Conservation (phyloP, 2,329 filamentous ascomycete species). For the Trichoderma atroviride region DNA sequence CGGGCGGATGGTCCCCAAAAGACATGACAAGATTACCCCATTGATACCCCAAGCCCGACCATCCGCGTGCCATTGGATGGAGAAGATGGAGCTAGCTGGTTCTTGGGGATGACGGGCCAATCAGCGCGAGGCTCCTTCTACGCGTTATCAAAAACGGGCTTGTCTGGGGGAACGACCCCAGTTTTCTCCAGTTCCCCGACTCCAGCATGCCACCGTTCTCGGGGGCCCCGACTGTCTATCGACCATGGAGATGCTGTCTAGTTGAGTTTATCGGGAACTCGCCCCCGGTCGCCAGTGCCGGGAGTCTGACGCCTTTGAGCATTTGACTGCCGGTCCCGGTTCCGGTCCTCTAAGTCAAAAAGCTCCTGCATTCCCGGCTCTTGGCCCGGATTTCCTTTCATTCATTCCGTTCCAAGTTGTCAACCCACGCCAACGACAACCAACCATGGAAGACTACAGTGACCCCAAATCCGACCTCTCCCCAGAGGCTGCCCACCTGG, state of each 20-base stretch:
- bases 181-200: conserved; percentile 23
- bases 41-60: neutral
- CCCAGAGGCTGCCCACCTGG: conserved; percentile 46
- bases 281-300: conserved; percentile 12
- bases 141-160: conserved; percentile 25
- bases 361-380: neutral
- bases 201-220: conserved; percentile 14
- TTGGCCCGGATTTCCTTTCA: neutral
- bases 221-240: conserved; percentile 21
- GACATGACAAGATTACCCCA: neutral
- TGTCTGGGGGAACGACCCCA: conserved; percentile 20
- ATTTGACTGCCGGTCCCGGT: conserved; percentile 14
- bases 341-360: conserved; percentile 3
- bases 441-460: conserved; percentile 25
- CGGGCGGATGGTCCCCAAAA: neutral
- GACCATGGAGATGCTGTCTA: conserved; percentile 3
- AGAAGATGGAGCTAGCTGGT: neutral
- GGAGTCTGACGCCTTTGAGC: conserved; percentile 15
- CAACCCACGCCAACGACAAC: conserved; percentile 3
- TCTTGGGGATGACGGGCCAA: conserved; percentile 7
- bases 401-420: conserved; percentile 8
- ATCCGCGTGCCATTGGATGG: conserved; percentile 9
- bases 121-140: conserved; percentile 9
- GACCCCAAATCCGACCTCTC: conserved; percentile 9
- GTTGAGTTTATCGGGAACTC: conserved; percentile 6